Evolutionary conservation across 2,329 filamentous ascomycete genomes (phyloP), one percentile per base, ranked within the genome.

Genomic region (Cercospora beticola): DNA sequence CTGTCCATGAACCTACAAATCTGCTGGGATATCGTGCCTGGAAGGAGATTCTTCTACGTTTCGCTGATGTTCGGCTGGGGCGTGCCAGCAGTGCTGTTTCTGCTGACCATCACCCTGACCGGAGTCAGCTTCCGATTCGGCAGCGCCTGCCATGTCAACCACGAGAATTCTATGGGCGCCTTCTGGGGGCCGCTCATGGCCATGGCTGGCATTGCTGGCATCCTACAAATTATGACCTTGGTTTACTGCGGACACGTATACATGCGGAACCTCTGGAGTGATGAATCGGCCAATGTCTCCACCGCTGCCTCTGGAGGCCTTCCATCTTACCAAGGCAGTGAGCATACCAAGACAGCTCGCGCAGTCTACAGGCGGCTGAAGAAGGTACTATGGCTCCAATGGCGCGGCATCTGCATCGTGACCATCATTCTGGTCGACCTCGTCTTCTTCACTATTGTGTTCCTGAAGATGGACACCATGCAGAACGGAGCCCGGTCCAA

Each of bases 111-210:
- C 72, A 86, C 92, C 52, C 85, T 97, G 70, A 97, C 94, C 62
- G 95, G 95, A 21, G 92, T 97, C 4, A 98, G 94, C 1, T 98
- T 94, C 81, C 90, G 95, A 62, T 97, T 98, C 76, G 95, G 95
- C 63, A 86, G 87, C 59, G 92, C 93, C 30, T 99, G 95, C 80
- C 94, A 97, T 79, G 94, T 98, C 83, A 98, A 98, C 83, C 92
- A 97, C 79, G 82, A 88, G 66, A 88, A 97, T 79, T 94, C 92
- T 69, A 83, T 97, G 79, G 87, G 89, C 33, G 91, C 91, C 77
- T 92, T 97, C 76, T 98, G 94, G 94, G 92, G 94, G 16, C 96
- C 95, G 0, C 81, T 97, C 30, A 84, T 97, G 73, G 87, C 90
- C 4, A 91, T 98, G 75, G 87, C 92, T 36, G 90, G 88, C 26